A percentile compares a stretch with the other conserved stretches of the same genome.
These are phyloP conservation scores for Quercus bicolor DNA, from an alignment of 306 rosid genomes.

Conservation along the genomic window DNA sequence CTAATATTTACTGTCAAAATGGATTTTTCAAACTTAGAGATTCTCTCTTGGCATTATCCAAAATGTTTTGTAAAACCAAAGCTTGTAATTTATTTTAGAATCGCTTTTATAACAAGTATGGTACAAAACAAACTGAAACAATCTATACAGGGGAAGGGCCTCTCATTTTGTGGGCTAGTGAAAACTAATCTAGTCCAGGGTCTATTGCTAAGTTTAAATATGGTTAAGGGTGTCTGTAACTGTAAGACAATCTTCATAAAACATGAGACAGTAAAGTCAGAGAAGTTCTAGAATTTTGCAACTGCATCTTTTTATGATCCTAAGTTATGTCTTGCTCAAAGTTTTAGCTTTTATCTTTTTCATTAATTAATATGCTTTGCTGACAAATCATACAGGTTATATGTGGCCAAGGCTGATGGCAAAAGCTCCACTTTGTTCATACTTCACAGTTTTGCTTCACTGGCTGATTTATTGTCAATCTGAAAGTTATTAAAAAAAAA, in stretches of 20 bases:
- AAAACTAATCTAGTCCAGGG: not conserved
- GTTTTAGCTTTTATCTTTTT: not conserved
- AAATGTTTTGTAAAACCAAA: not conserved
- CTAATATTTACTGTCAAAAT: not conserved
- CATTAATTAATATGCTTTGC: slow-evolving; percentile 4
- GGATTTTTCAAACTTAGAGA: not conserved
- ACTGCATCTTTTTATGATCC: not conserved
- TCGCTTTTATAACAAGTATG: not conserved
- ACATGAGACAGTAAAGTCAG: not conserved
- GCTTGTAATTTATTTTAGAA: not conserved
- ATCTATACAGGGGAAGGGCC: not conserved
- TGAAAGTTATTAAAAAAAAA: not conserved
- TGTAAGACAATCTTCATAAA: not conserved
- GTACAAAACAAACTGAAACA: not conserved
- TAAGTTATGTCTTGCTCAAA: not conserved
- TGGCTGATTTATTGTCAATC: slow-evolving; percentile 25
- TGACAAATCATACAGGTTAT: slow-evolving; percentile 27
- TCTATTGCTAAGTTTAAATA: not conserved
- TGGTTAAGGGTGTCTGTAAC: not conserved
- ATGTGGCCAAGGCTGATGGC: slow-evolving; percentile 5
- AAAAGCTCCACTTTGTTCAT: slow-evolving; percentile 10
- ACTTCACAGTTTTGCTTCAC: not conserved
- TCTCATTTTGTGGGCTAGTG: not conserved
- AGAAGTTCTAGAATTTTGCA: not conserved
- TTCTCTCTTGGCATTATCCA: not conserved